These are phyloP conservation scores for Takashimella koratensis DNA, from an alignment of 1,284 basidiomycete genomes.

Conservation along the genomic window DNA sequence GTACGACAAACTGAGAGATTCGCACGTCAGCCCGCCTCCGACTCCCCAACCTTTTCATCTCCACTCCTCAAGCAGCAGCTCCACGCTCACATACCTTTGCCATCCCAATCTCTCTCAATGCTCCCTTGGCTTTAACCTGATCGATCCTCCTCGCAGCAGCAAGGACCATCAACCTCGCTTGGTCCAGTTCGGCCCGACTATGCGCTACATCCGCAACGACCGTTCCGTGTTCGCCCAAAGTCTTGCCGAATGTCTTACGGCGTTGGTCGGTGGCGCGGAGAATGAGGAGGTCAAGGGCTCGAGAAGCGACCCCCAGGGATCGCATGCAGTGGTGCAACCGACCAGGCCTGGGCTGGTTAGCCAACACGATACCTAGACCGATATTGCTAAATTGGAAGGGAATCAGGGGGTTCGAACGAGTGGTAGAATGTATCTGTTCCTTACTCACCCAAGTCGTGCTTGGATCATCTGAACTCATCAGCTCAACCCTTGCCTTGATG, in stretches of 20 bases:
- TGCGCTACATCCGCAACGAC: slow-evolving; percentile 86
- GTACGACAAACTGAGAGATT: slow-evolving; percentile 77
- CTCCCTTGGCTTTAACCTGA: slow-evolving; percentile 83
- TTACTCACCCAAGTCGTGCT: slow-evolving; percentile 80
- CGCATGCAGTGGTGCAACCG: slow-evolving; percentile 99
- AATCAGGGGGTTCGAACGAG: background rate
- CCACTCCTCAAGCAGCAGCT: background rate
- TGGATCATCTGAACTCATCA: slow-evolving; percentile 73
- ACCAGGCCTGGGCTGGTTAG: slow-evolving; percentile 63
- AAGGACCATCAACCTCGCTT: slow-evolving; percentile 78
- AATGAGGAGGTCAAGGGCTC: slow-evolving; percentile 82
- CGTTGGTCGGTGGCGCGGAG: slow-evolving; percentile 85
- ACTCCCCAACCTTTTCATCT: background rate
- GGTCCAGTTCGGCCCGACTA: slow-evolving; percentile 89
- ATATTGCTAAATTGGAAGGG: background rate
- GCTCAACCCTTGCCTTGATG: too few relatives aligned
- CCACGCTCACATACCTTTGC: slow-evolving; percentile 65
- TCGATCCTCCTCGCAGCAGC: slow-evolving; percentile 95
- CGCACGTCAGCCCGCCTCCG: background rate
- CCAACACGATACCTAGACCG: too few relatives aligned
- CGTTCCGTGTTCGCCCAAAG: slow-evolving; percentile 84
- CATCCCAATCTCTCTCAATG: slow-evolving; percentile 94
- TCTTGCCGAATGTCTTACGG: slow-evolving; percentile 92
- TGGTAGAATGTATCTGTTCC: too few relatives aligned
- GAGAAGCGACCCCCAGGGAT: slow-evolving; percentile 81